phyloP scores from a whole-genome alignment of 352 stramenopile genomes.

The Halophytophthora polymorphica region DNA sequence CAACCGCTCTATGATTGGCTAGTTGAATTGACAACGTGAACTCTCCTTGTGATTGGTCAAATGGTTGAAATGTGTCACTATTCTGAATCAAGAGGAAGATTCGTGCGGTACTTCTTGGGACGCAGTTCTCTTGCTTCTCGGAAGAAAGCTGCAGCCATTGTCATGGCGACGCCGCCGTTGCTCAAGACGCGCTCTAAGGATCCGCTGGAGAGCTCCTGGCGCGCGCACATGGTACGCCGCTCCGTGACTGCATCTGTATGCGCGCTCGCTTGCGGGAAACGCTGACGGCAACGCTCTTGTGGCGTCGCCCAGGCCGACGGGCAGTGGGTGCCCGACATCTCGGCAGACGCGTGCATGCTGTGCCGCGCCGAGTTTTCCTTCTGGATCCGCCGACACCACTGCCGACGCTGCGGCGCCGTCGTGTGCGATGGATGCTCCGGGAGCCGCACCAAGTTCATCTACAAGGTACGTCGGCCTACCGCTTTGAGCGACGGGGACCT shows the following conservation, averaged over 20 bases:
- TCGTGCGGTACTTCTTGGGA: no score
- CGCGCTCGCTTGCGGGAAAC: neutral
- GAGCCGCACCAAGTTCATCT: conserved; percentile 82
- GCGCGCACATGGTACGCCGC: conserved; percentile 69
- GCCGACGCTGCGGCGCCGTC: conserved; percentile 78
- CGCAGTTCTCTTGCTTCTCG: neutral
- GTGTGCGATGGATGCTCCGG: conserved; percentile 79
- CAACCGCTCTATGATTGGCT: no score
- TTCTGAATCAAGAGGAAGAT: no score
- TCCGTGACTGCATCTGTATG: neutral
- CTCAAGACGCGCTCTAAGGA: conserved; percentile 78
- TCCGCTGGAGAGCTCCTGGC: conserved; percentile 84
- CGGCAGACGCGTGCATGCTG: conserved; percentile 76
- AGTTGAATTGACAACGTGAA: no score
- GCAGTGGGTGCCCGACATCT: conserved; percentile 83
- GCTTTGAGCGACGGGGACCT: neutral
- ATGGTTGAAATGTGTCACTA: no score
- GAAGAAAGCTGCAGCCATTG: conserved; percentile 15
- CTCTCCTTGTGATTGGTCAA: no score
- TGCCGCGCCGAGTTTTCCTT: conserved; percentile 83
- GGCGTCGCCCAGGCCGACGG: conserved; percentile 54
- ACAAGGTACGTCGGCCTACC: conserved; percentile 43
- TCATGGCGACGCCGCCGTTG: conserved; percentile 37
- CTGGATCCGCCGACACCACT: conserved; percentile 88
- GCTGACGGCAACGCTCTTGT: neutral